Evolutionary conservation across 78 protist genomes (phyloP).

Genomic region (Paratrimastix pyriformis): DNA sequence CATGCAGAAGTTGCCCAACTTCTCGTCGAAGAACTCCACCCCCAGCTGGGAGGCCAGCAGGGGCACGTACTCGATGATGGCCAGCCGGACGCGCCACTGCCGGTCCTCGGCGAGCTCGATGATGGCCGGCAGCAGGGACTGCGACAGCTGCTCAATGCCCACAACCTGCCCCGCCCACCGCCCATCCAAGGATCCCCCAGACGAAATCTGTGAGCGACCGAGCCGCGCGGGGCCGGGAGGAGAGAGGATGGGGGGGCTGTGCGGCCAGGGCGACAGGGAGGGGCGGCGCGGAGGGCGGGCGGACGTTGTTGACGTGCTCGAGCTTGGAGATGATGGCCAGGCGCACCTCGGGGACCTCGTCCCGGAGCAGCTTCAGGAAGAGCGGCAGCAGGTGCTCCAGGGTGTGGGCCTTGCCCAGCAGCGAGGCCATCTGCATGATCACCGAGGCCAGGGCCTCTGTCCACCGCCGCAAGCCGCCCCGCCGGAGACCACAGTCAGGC

Average conservation of each 20-base stretch:
- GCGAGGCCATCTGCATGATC: constrained; percentile 66
- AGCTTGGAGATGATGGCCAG: constrained; percentile 74
- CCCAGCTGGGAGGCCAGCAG: constrained; percentile 69
- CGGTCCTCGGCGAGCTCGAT: constrained; percentile 81
- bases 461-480: neutral
- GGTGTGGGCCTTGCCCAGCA: constrained; percentile 59
- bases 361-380: constrained; percentile 67
- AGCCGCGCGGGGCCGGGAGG: too few relatives aligned
- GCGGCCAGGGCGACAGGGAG: neutral
- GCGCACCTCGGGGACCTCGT: constrained; percentile 79
- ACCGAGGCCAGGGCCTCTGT: constrained; percentile 74
- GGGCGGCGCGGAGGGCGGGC: neutral
- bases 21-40: constrained; percentile 66
- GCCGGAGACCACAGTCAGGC: too few relatives aligned
- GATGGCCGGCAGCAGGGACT: constrained; percentile 79
- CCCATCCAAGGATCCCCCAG: neutral
- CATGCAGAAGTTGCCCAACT: constrained; percentile 56
- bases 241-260: neutral
- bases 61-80: constrained; percentile 79
- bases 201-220: too few relatives aligned
- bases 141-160: constrained; percentile 72
- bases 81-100: constrained; percentile 85
- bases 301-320: constrained; percentile 44
- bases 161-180: constrained; percentile 19
- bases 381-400: constrained; percentile 62